Conservation (phyloP, 768 basidiomycete species). For the Mycena floridula region DNA sequence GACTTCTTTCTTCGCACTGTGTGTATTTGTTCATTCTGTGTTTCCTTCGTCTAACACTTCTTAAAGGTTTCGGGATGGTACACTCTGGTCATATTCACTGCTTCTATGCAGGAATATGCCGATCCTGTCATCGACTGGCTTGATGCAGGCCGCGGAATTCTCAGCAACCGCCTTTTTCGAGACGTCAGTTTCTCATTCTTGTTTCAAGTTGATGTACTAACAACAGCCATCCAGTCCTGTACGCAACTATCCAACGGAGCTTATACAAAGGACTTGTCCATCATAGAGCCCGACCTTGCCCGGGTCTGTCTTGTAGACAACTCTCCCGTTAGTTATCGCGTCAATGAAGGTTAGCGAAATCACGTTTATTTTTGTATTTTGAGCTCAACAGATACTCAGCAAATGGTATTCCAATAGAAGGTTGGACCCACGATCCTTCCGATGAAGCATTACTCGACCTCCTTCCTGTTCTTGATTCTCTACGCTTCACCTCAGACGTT, state of each 20-base stretch:
- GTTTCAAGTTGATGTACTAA: slow-evolving; percentile 6
- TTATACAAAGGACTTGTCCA: slow-evolving; percentile 87
- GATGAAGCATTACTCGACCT: slow-evolving; percentile 97
- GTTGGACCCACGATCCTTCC: slow-evolving; percentile 96
- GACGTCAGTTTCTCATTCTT: too few species aligned
- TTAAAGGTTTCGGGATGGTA: slow-evolving; percentile 96
- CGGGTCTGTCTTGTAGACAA: slow-evolving; percentile 95
- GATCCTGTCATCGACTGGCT: slow-evolving; percentile 99
- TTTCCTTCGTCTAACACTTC: slow-evolving; percentile 14
- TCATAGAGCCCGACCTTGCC: slow-evolving; percentile 87
- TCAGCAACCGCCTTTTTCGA: slow-evolving; percentile 84
- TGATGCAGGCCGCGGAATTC: slow-evolving; percentile 88
- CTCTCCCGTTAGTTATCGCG: slow-evolving; percentile 85
- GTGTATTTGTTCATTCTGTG: slow-evolving; percentile 14
- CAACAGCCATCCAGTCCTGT: slow-evolving; percentile 59
- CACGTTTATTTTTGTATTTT: slow-evolving; percentile 1
- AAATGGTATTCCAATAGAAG: slow-evolving; percentile 98
- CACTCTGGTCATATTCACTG: slow-evolving; percentile 97
- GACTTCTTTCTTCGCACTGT: slow-evolving; percentile 93
- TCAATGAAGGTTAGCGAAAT: slow-evolving; percentile 75
- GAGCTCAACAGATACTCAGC: slow-evolving; percentile 39
- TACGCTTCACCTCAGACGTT: slow-evolving; percentile 95
- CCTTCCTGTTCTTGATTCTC: slow-evolving; percentile 89
- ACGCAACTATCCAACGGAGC: slow-evolving; percentile 88
- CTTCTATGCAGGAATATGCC: slow-evolving; percentile 98